phyloP scores from a whole-genome alignment of 2,329 filamentous ascomycete genomes.

The Plenodomus biglobosus region DNA sequence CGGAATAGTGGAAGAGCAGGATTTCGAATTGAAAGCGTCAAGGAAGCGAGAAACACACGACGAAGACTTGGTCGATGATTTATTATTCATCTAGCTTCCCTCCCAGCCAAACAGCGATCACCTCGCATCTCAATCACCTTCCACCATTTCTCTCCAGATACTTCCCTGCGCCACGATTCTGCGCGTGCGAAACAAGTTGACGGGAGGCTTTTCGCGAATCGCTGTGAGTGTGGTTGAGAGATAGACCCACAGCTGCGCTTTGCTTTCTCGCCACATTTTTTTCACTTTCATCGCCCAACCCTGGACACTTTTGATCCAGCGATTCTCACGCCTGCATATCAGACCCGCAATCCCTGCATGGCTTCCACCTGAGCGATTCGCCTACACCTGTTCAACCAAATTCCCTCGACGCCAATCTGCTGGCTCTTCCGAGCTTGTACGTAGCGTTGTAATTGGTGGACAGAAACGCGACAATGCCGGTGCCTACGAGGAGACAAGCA shows the following conservation, averaged over 20 bases:
- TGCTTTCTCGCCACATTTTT: background rate
- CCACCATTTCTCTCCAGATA: background rate
- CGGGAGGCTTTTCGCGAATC: background rate
- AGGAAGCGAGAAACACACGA: background rate
- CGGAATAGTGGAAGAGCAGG: background rate
- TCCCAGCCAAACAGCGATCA: background rate
- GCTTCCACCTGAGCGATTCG: background rate
- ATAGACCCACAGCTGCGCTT: background rate
- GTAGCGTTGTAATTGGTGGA: constrained; percentile 1
- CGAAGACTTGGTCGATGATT: background rate
- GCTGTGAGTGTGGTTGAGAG: background rate
- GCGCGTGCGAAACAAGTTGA: constrained; percentile 9
- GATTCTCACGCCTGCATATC: constrained; percentile 6
- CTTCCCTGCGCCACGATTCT: constrained; percentile 13
- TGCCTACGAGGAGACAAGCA: constrained; percentile 28
- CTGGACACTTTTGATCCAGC: constrained; percentile 8
- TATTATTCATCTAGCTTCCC: background rate
- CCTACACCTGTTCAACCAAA: background rate
- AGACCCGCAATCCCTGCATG: constrained; percentile 10
- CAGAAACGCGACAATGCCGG: constrained; percentile 26
- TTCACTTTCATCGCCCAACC: background rate
- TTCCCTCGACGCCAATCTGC: background rate
- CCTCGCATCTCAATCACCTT: background rate
- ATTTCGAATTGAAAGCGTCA: background rate
- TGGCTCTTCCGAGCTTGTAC: constrained; percentile 7